Conservation (phyloP, 2,329 filamentous ascomycete species). For the Aspergillus sp. region DNA sequence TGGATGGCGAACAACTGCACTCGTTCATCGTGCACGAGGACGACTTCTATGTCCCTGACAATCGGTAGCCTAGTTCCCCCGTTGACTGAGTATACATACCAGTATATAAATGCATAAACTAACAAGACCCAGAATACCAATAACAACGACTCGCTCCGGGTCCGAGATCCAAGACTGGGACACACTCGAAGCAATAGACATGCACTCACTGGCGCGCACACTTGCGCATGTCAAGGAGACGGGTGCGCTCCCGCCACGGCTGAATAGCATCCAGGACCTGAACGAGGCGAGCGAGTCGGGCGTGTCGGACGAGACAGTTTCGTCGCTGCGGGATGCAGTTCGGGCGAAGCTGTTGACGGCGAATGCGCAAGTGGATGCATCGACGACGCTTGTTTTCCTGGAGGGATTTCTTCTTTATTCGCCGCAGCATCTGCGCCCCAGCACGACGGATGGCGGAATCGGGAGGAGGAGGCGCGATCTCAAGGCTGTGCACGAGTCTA, state of each 20-base stretch:
- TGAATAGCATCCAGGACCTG: conserved; percentile 50
- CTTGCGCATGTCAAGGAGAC: conserved; percentile 61
- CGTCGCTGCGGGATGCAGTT: conserved; percentile 17
- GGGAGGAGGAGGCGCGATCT: conserved; percentile 18
- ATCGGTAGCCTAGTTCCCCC: conserved; percentile 43
- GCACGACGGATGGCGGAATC: no score
- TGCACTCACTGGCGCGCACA: conserved; percentile 57
- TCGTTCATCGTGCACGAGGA: conserved; percentile 83
- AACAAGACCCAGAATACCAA: conserved; percentile 31
- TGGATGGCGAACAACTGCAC: conserved; percentile 8
- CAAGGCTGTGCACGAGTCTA: conserved; percentile 20
- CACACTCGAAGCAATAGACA: conserved; percentile 67
- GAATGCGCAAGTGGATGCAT: background rate
- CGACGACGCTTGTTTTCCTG: conserved; percentile 55
- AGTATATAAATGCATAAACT: background rate
- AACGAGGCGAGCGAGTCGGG: conserved; percentile 43
- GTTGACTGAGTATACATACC: background rate
- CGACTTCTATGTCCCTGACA: conserved; percentile 84
- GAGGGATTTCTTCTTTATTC: conserved; percentile 82
- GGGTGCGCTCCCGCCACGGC: conserved; percentile 45
- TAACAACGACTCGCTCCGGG: conserved; percentile 40
- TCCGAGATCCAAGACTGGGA: conserved; percentile 77
- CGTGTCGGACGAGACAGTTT: conserved; percentile 18
- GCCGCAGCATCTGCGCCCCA: conserved; percentile 13
- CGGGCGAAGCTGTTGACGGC: conserved; percentile 9